Base-by-base conservation (phyloP, 176 grass and related monocot species). In the Coix lacrymajobi region DNA sequence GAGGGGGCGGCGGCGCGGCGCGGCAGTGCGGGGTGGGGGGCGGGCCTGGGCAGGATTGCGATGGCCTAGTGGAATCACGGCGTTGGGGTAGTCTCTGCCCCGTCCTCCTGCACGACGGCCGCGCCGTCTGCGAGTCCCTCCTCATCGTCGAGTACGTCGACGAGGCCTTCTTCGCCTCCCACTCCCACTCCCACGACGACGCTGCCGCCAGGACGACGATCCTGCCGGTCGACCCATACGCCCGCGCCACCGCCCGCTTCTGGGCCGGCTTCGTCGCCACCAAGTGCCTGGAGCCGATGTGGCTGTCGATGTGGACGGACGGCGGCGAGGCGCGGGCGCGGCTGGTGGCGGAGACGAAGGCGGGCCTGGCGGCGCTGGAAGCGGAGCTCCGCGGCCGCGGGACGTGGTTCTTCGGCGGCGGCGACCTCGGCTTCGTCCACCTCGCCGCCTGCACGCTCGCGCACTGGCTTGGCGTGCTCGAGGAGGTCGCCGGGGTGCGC, bases 61-160 rank as follows among this genome's bases (percentile, higher is more conserved):
- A n/a, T n/a, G n/a, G n/a, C n/a, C n/a, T n/a, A n/a, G n/a, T n/a
- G n/a, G n/a, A n/a, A n/a, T n/a, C n/a, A n/a, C n/a, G n/a, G n/a
- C n/a, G n/a, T n/a, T n/a, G n/a, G n/a, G n/a, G n/a, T n/a, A n/a
- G n/a, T n/a, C n/a, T n/a, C n/a, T n/a, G n/a, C 41, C 33, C 33
- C 33, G 4, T 33, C 33, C 33, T 93, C 40, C 72, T 93, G 73
- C 85, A 88, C 15, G 80, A 64, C 15, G 85, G 31, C 44, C 79
- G 37, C 4, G 48, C 36, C 22, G 24, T 90, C 25, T 79, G 48
- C 37, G 85, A 93, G 73, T 93, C 88, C 0, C 85, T 88, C 15
- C 0, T 88, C 62, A 71, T 90, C 54, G 68, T 93, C 25, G 85
- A 93, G 63, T 93, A 93, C 63, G 28, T 90, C 64, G 91, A 90